Evolutionary conservation across 805 yeast genomes (phyloP).

Genomic region (Spathaspora gorwiae): DNA sequence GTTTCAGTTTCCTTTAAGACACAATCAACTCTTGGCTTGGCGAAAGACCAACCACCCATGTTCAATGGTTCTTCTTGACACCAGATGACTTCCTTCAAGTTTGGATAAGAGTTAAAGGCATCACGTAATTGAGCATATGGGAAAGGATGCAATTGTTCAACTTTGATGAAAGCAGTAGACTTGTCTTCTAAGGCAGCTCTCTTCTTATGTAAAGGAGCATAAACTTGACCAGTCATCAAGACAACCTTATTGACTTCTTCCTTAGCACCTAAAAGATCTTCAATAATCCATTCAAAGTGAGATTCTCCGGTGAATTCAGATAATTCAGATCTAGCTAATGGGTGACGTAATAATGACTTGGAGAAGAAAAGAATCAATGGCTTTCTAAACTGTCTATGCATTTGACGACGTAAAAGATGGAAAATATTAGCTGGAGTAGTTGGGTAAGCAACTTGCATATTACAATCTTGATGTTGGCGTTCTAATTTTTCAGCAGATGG

Average conservation of each 20-base stretch:
- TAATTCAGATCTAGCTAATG: constrained; percentile 85
- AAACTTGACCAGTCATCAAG: constrained; percentile 89
- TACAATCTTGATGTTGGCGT: constrained; percentile 98
- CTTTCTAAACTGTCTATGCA: constrained; percentile 98
- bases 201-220: constrained; percentile 84
- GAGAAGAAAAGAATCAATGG: constrained; percentile 87
- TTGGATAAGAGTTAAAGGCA: constrained; percentile 72
- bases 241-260: constrained; percentile 83
- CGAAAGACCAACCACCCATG: constrained; percentile 86
- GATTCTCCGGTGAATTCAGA: constrained; percentile 87
- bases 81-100: constrained; percentile 85
- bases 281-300: constrained; percentile 93
- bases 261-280: constrained; percentile 83
- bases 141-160: constrained; percentile 98
- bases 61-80: constrained; percentile 99
- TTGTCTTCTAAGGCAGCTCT: constrained; percentile 74
- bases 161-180: constrained; percentile 79
- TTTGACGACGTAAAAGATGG: constrained; percentile 97
- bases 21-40: constrained; percentile 77
- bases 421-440: constrained; percentile 95
- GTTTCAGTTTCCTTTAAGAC: constrained; percentile 60
- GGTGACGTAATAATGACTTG: constrained; percentile 91
- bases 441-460: constrained; percentile 97
- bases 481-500: constrained; percentile 84
- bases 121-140: constrained; percentile 90